A percentile compares a stretch with the other conserved stretches of the same genome.
Evolutionary conservation across 768 basidiomycete species (phyloP).

Genomic region (Pleurotus citrinopileatus): DNA sequence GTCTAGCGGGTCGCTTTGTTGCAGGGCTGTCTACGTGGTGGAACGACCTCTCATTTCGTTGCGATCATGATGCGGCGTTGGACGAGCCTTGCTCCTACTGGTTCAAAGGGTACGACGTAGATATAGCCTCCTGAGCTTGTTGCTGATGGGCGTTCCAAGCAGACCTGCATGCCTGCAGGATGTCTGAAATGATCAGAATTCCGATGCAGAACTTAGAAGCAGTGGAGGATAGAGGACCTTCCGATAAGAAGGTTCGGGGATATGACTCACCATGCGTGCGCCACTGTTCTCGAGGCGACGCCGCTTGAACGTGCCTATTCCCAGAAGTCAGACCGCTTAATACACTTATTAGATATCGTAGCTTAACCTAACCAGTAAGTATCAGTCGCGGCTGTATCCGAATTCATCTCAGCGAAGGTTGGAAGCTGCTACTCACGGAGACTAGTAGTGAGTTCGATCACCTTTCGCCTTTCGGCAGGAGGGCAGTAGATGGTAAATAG

Average conservation of each 20-base stretch:
- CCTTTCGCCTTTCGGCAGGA: neutral
- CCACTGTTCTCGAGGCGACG: neutral
- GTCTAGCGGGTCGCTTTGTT: too few species aligned
- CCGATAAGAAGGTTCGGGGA: neutral
- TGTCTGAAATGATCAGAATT: neutral
- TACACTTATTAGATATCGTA: neutral
- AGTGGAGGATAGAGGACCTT: neutral
- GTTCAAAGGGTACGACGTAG: neutral
- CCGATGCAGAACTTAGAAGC: neutral
- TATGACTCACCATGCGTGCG: neutral
- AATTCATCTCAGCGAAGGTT: conserved; percentile 9
- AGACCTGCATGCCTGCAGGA: neutral
- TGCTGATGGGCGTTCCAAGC: neutral
- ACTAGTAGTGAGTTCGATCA: neutral
- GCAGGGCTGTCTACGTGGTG: neutral
- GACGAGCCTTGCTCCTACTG: neutral
- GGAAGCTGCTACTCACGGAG: neutral
- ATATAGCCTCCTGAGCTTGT: neutral
- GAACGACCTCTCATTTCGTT: neutral
- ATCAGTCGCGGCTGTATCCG: neutral
- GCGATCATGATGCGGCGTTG: neutral
- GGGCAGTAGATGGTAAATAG: neutral
- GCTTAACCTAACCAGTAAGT: neutral
- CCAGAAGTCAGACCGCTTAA: neutral
- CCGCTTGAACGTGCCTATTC: neutral